A percentile compares a stretch with the other conserved stretches of the same genome.
Evolutionary conservation across 2,329 filamentous ascomycete species (phyloP).

Genomic region (Gnomoniopsis sp.): DNA sequence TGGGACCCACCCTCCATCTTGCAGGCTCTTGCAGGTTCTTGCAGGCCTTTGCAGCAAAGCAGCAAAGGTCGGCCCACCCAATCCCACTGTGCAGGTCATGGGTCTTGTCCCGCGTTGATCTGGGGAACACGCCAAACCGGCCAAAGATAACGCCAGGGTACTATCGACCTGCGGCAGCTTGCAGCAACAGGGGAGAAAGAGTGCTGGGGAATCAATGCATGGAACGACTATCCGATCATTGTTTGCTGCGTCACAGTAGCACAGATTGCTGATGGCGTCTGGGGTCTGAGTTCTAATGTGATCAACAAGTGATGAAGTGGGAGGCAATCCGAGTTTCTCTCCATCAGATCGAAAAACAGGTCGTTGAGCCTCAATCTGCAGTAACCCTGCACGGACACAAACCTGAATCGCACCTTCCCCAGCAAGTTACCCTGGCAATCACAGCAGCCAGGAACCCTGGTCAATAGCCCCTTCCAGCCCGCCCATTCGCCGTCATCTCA

Average conservation of each 20-base stretch:
- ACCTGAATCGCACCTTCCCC: conserved; percentile 8
- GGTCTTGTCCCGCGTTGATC: neutral
- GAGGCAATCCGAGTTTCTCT: neutral
- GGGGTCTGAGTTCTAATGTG: too few relatives aligned
- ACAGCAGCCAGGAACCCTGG: conserved; percentile 10
- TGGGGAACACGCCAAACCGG: neutral
- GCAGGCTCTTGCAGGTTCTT: conserved; percentile 6
- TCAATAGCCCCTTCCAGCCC: neutral
- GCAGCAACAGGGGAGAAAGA: neutral
- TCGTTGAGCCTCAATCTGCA: conserved; percentile 11
- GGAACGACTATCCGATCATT: neutral
- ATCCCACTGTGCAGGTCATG: neutral
- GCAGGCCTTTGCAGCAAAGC: conserved; percentile 7
- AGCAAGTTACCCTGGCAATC: conserved; percentile 10
- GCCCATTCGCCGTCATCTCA: neutral
- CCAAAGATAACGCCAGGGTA: neutral
- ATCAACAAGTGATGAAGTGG: too few relatives aligned
- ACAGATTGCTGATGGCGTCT: too few relatives aligned
- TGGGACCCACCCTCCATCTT: conserved; percentile 5
- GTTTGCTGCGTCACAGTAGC: neutral
- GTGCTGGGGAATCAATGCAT: neutral
- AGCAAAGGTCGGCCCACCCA: conserved; percentile 2
- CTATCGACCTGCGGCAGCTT: neutral
- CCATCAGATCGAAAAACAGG: neutral
- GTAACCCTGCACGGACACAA: conserved; percentile 3